Percentiles rank a stretch among this genome's conserved stretches.
These are phyloP conservation scores for Astragalus membranaceus DNA, from an alignment of 306 rosid genomes.

Conservation along the genomic window DNA sequence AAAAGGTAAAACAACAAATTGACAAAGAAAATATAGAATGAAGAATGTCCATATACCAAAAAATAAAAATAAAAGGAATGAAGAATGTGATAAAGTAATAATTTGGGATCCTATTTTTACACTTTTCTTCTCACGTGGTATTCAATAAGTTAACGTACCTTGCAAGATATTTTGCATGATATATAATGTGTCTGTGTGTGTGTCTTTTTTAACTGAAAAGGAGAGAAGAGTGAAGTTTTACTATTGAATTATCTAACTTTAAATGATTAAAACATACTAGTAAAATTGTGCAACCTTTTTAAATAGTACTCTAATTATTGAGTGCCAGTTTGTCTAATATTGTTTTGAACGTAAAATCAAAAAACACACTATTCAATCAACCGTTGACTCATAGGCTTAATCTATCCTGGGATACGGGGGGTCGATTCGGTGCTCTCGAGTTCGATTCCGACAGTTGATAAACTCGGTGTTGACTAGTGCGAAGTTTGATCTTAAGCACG, in stretches of 20 bases:
- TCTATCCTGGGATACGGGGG: no score
- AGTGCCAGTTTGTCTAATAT: no score
- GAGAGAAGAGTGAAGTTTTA: background rate
- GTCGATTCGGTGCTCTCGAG: no score
- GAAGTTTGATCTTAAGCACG: no score
- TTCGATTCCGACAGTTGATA: no score
- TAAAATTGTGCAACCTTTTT: no score
- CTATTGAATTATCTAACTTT: no score
- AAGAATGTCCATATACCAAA: background rate
- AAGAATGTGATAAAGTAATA: background rate
- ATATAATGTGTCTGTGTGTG: background rate
- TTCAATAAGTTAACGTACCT: conserved; percentile 38
- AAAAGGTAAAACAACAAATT: background rate
- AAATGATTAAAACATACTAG: background rate
- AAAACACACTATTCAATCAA: no score
- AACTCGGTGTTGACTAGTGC: no score
- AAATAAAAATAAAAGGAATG: background rate
- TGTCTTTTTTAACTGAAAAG: background rate
- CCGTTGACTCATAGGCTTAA: no score
- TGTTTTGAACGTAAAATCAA: no score
- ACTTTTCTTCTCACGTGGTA: conserved; percentile 38
- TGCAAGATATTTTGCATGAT: conserved; percentile 24
- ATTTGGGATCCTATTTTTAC: background rate
- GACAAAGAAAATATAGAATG: background rate
- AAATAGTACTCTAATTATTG: no score